Evolutionary conservation across 352 stramenopile species (phyloP).

Genomic region (Phytophthora cajani): DNA sequence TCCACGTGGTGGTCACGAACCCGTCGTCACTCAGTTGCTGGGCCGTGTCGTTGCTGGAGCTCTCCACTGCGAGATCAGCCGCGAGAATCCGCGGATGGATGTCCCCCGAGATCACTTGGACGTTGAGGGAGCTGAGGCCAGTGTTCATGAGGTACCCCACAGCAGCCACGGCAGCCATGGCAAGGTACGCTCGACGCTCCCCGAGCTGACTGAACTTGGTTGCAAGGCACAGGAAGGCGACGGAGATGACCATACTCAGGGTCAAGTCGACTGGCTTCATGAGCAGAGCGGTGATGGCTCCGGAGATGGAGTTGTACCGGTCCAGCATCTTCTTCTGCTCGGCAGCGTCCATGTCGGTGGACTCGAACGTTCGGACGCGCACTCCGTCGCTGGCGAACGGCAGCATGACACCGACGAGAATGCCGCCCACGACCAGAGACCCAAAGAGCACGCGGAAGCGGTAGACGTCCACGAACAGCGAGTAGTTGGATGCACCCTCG

Average conservation of each 20-base stretch:
- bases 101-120: constrained; percentile 15
- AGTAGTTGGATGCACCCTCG: not conserved
- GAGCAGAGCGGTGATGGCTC: constrained; percentile 4
- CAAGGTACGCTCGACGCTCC: constrained; percentile 6
- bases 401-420: constrained; percentile 4
- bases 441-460: not conserved
- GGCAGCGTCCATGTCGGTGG: constrained; percentile 11
- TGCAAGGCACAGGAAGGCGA: constrained; percentile 13
- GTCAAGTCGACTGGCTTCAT: constrained; percentile 22
- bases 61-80: constrained; percentile 11
- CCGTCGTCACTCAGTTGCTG: constrained; percentile 1
- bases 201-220: constrained; percentile 11
- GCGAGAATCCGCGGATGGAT: constrained; percentile 7
- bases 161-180: constrained; percentile 9
- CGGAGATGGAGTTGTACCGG: constrained; percentile 20
- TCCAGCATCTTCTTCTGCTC: constrained; percentile 18
- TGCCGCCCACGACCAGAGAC: not conserved
- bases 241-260: constrained; percentile 20
- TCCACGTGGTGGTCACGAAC: constrained; percentile 2
- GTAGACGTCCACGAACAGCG: constrained; percentile 3
- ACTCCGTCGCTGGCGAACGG: constrained; percentile 15
- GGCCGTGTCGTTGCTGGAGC: not conserved
- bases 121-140: constrained; percentile 22
- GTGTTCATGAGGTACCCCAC: constrained; percentile 26
- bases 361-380: constrained; percentile 10